phyloP scores from a whole-genome alignment of 1,284 basidiomycete genomes.

The Marasmius tenuissimus region DNA sequence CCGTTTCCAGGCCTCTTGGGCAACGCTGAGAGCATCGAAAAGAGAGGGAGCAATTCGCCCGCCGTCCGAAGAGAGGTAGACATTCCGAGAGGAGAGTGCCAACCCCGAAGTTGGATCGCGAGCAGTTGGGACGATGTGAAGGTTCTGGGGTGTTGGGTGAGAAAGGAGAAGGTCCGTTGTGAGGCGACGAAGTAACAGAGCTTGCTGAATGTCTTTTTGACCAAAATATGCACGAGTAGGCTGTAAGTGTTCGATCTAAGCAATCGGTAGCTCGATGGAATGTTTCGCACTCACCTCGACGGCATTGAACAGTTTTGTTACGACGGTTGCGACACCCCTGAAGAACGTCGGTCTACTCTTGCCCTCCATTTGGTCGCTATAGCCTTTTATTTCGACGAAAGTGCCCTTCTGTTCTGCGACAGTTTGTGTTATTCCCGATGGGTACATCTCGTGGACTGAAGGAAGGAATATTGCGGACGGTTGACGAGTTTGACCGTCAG shows the following conservation, averaged over 20 bases:
- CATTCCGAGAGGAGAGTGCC: slow-evolving; percentile 91
- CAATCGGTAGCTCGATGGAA: not conserved
- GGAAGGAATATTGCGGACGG: slow-evolving; percentile 82
- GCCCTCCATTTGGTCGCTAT: slow-evolving; percentile 88
- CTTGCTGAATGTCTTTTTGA: slow-evolving; percentile 98
- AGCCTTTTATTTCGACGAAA: slow-evolving; percentile 89
- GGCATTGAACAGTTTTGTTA: slow-evolving; percentile 93
- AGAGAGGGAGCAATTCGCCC: slow-evolving; percentile 72
- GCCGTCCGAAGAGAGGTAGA: slow-evolving; percentile 74
- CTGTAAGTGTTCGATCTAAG: slow-evolving; percentile 35
- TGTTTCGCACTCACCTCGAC: slow-evolving; percentile 61
- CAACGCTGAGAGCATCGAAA: slow-evolving; percentile 66
- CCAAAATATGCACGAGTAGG: slow-evolving; percentile 95
- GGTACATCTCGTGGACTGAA: slow-evolving; percentile 82
- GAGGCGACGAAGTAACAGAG: slow-evolving; percentile 84
- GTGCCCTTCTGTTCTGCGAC: slow-evolving; percentile 81
- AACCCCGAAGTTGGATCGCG: slow-evolving; percentile 66
- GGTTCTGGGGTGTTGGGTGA: slow-evolving; percentile 67
- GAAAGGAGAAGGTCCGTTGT: slow-evolving; percentile 80
- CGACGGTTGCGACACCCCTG: slow-evolving; percentile 93
- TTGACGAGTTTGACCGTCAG: slow-evolving; percentile 29
- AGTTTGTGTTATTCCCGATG: slow-evolving; percentile 81
- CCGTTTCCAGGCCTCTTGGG: slow-evolving; percentile 51
- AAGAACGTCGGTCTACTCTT: slow-evolving; percentile 87
- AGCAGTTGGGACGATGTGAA: slow-evolving; percentile 84